Conservation (phyloP, 371 early-diverging fungal genomes). For the Lichtheimia ornata region DNA sequence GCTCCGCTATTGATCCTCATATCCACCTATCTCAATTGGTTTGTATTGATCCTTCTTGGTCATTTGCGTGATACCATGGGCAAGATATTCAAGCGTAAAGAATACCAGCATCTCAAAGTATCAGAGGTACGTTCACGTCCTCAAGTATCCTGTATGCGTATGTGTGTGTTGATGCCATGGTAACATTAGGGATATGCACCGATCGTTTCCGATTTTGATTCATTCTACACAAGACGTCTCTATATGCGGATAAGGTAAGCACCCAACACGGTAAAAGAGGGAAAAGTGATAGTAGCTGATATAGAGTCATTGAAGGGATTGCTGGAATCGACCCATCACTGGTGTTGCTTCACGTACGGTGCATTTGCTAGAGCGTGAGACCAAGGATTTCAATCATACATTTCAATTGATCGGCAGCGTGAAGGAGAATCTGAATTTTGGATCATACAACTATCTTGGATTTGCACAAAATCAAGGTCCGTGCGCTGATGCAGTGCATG, state of each 20-base stretch:
- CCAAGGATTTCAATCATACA: conserved; percentile 83
- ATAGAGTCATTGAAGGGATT: conserved; percentile 65
- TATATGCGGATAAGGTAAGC: conserved; percentile 85
- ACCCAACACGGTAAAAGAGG: not conserved
- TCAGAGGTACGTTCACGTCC: conserved; percentile 53
- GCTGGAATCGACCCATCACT: conserved; percentile 96
- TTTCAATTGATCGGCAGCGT: conserved; percentile 77
- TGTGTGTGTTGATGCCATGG: not conserved
- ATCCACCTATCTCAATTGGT: conserved; percentile 93
- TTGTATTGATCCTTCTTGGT: conserved; percentile 90
- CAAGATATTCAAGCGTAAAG: conserved; percentile 69
- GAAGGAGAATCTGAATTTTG: conserved; percentile 90
- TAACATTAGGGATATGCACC: conserved; percentile 82
- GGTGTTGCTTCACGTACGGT: conserved; percentile 95
- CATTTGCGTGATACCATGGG: conserved; percentile 88
- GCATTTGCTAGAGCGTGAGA: conserved; percentile 82
- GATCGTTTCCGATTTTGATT: conserved; percentile 93
- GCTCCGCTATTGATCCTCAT: conserved; percentile 76
- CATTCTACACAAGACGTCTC: conserved; percentile 95
- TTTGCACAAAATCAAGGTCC: conserved; percentile 92
- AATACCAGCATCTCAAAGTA: conserved; percentile 71
- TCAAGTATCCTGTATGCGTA: not conserved
- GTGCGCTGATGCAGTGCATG: conserved; percentile 92
- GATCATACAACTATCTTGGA: conserved; percentile 99
- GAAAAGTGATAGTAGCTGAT: not conserved